phyloP scores from a whole-genome alignment of 2,329 filamentous ascomycete species.

The Xylaria sp. region DNA sequence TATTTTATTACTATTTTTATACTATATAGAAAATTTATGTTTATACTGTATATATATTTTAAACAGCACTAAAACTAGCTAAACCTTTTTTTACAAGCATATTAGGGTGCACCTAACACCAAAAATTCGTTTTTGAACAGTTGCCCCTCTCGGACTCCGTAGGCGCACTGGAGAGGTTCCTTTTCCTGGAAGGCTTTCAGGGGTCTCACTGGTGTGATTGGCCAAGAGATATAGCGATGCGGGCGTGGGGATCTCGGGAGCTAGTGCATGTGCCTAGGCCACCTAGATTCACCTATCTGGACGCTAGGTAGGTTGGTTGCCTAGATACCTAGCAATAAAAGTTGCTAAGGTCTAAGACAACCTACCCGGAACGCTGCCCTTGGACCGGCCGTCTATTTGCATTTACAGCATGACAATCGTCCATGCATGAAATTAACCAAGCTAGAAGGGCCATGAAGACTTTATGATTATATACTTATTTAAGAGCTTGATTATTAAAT shows the following conservation, averaged over 20 bases:
- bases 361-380: background rate
- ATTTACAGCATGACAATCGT: background rate
- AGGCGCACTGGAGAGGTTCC: constrained; percentile 23
- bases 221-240: background rate
- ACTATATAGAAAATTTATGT: too few relatives aligned
- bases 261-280: constrained; percentile 19
- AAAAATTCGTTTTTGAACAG: too few relatives aligned
- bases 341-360: background rate
- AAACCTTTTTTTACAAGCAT: too few relatives aligned
- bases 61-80: too few relatives aligned
- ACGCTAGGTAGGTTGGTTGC: background rate
- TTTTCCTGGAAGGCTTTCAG: constrained; percentile 29
- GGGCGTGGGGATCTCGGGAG: constrained; percentile 20
- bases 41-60: too few relatives aligned
- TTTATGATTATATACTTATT: too few relatives aligned
- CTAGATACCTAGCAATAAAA: background rate
- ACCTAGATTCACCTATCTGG: background rate
- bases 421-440: background rate
- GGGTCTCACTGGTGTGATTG: constrained; percentile 21
- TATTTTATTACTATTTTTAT: too few relatives aligned
- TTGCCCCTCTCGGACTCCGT: too few relatives aligned
- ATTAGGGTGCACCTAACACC: too few relatives aligned
- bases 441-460: too few relatives aligned
- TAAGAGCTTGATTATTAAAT: background rate
- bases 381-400: background rate